phyloP scores from a whole-genome alignment of 805 yeast genomes.

The Cyberlindnera bimundalis region DNA sequence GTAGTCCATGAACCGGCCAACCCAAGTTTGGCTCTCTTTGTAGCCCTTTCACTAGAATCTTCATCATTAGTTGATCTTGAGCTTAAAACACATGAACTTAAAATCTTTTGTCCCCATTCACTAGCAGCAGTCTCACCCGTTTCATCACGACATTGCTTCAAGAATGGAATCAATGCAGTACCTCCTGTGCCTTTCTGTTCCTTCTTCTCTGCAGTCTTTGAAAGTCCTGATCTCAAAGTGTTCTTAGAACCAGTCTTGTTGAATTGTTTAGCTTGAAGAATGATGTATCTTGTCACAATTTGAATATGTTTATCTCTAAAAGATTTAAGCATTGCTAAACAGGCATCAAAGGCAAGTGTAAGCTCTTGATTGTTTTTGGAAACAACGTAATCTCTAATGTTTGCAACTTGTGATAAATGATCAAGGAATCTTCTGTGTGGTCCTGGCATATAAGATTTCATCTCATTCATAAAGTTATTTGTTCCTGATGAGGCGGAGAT shows the following conservation, averaged over 20 bases:
- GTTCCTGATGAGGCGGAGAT: slow-evolving; percentile 30
- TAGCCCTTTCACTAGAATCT: slow-evolving; percentile 11
- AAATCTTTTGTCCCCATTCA: slow-evolving; percentile 77
- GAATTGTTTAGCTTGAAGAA: slow-evolving; percentile 68
- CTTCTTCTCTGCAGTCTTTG: slow-evolving; percentile 44
- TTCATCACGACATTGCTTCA: slow-evolving; percentile 94
- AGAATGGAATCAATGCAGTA: slow-evolving; percentile 83
- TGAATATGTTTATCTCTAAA: slow-evolving; percentile 94
- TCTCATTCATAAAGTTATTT: slow-evolving; percentile 67
- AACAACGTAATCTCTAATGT: slow-evolving; percentile 62
- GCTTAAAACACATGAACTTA: slow-evolving; percentile 47
- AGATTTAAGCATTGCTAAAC: slow-evolving; percentile 81
- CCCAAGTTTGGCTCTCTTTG: slow-evolving; percentile 30
- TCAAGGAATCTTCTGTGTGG: slow-evolving; percentile 72
- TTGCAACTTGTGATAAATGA: slow-evolving; percentile 54
- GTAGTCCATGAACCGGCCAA: slow-evolving; percentile 32
- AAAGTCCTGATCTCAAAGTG: slow-evolving; percentile 62
- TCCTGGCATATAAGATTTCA: slow-evolving; percentile 90
- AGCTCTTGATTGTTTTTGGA: slow-evolving; percentile 50
- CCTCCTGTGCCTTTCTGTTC: slow-evolving; percentile 90
- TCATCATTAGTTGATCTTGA: slow-evolving; percentile 18
- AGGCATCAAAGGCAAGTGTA: slow-evolving; percentile 76
- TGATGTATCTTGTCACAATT: slow-evolving; percentile 82
- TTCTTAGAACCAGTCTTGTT: slow-evolving; percentile 49
- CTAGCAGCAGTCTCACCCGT: slow-evolving; percentile 95